These are phyloP conservation scores for Trematosphaeria pertusa DNA, from an alignment of 2,329 filamentous ascomycete species.

Conservation along the genomic window DNA sequence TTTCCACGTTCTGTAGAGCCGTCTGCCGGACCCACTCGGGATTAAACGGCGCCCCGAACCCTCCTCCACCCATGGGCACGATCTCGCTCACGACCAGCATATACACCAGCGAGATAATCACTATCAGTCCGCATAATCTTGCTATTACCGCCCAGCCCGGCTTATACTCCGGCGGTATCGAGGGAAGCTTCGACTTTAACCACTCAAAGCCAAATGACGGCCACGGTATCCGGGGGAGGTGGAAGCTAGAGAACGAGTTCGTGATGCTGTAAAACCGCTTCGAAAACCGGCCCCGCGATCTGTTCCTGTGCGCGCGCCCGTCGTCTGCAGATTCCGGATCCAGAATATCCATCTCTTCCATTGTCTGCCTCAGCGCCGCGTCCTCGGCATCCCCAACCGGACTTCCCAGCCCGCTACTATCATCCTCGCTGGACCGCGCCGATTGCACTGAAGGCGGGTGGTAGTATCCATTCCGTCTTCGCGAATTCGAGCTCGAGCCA, in stretches of 20 bases:
- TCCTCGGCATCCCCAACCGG: slow-evolving; percentile 62
- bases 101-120: slow-evolving; percentile 81
- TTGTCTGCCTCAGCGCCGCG: slow-evolving; percentile 75
- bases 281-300: slow-evolving; percentile 53
- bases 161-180: slow-evolving; percentile 55
- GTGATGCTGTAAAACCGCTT: slow-evolving; percentile 64
- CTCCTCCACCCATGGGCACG: slow-evolving; percentile 70
- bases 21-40: slow-evolving; percentile 81
- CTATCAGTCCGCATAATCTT: slow-evolving; percentile 74
- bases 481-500: slow-evolving; percentile 27
- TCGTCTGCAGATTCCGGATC: slow-evolving; percentile 45
- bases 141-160: slow-evolving; percentile 72
- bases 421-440: slow-evolving; percentile 68
- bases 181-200: slow-evolving; percentile 47
- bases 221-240: slow-evolving; percentile 54
- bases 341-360: slow-evolving; percentile 71
- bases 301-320: slow-evolving; percentile 34
- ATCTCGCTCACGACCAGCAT: slow-evolving; percentile 85
- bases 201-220: slow-evolving; percentile 34
- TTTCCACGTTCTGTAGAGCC: slow-evolving; percentile 76
- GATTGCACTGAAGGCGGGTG: slow-evolving; percentile 84
- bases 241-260: slow-evolving; percentile 64
- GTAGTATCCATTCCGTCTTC: slow-evolving; percentile 62
- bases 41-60: slow-evolving; percentile 72
- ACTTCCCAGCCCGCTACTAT: slow-evolving; percentile 55